These are phyloP conservation scores for Holtermannia corniformis DNA, from an alignment of 768 basidiomycete genomes.

Conservation along the genomic window DNA sequence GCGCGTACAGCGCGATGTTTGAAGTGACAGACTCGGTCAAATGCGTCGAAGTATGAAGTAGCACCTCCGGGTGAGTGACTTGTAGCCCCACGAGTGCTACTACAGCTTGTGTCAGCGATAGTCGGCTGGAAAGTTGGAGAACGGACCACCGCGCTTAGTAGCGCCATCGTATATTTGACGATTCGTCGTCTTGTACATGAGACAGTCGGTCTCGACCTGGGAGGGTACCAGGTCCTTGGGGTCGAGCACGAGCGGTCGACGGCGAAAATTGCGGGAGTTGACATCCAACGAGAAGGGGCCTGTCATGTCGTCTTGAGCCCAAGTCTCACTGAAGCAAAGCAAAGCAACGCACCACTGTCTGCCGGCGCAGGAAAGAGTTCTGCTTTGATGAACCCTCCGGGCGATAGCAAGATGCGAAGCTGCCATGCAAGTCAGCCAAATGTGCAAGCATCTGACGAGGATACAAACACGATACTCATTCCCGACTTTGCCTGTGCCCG, in stretches of 20 bases:
- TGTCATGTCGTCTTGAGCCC: not conserved
- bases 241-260: constrained; percentile 15
- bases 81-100: not conserved
- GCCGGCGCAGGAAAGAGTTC: constrained; percentile 14
- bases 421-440: not conserved
- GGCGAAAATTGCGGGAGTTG: not conserved
- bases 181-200: constrained; percentile 25
- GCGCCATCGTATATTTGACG: constrained; percentile 23
- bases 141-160: constrained; percentile 8
- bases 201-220: constrained; percentile 2
- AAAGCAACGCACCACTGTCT: not conserved
- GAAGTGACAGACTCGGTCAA: constrained; percentile 31
- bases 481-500: constrained; percentile 10
- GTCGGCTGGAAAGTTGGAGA: not conserved
- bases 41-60: constrained; percentile 17
- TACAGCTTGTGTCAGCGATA: not conserved
- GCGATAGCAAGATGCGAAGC: constrained; percentile 22
- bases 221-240: not conserved
- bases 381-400: constrained; percentile 12
- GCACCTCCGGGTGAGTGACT: constrained; percentile 17
- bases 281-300: constrained; percentile 9
- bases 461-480: constrained; percentile 19
- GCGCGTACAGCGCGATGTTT: constrained; percentile 23
- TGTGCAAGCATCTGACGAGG: not conserved
- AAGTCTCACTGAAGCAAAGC: too few species aligned